A percentile compares a stretch with the other conserved stretches of the same genome.
These are phyloP conservation scores for Malus hybrid DNA, from an alignment of 331 rosid species.

Conservation along the genomic window DNA sequence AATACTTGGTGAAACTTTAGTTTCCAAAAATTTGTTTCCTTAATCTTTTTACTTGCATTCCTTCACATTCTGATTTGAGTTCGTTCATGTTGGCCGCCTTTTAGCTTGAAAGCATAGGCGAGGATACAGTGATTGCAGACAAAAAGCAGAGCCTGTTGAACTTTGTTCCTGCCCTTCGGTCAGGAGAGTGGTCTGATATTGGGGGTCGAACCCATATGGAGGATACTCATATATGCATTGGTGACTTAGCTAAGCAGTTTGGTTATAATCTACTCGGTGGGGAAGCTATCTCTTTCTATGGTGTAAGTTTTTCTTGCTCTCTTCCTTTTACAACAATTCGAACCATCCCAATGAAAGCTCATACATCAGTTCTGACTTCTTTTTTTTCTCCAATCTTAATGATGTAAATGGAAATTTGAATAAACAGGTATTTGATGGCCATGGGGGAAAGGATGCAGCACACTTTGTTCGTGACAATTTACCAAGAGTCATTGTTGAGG, in stretches of 20 bases:
- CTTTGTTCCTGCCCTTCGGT: slow-evolving; percentile 58
- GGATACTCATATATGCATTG: slow-evolving; percentile 82
- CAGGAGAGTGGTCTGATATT: slow-evolving; percentile 91
- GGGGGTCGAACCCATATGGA: slow-evolving; percentile 78
- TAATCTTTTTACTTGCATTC: not conserved
- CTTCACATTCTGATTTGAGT: not conserved
- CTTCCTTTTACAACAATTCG: not conserved
- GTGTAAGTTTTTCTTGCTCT: slow-evolving; percentile 43
- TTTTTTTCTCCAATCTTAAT: not conserved
- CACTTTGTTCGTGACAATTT: slow-evolving; percentile 76
- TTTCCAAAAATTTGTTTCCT: not conserved
- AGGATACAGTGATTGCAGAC: slow-evolving; percentile 50
- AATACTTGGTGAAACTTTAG: not conserved
- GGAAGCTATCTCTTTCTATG: slow-evolving; percentile 78
- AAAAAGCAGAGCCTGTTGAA: slow-evolving; percentile 33
- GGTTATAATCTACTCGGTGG: slow-evolving; percentile 27
- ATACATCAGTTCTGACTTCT: not conserved
- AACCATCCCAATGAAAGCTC: not conserved
- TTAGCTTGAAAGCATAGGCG: slow-evolving; percentile 89
- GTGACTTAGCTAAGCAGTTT: slow-evolving; percentile 62
- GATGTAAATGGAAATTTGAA: slow-evolving; percentile 6
- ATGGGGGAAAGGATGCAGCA: slow-evolving; percentile 81
- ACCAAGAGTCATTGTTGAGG: slow-evolving; percentile 74
- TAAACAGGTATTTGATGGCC: slow-evolving; percentile 82
- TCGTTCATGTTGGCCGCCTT: not conserved